phyloP scores from a whole-genome alignment of 176 grass and related monocot species.

The Carex littledalei region DNA sequence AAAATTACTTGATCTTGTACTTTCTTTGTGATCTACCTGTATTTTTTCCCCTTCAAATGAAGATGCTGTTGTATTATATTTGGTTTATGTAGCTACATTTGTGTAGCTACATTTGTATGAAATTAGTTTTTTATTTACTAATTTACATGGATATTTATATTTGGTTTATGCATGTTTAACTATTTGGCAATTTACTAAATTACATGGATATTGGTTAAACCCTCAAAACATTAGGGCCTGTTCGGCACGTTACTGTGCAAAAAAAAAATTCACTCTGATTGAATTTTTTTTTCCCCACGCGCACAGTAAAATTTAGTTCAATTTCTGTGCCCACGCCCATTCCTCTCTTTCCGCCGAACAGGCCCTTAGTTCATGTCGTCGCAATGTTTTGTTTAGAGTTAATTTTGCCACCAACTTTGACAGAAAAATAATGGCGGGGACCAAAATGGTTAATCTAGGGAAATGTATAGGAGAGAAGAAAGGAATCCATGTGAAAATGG shows the following conservation, averaged over 20 bases:
- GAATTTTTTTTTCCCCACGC: no score
- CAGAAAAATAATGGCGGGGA: neutral
- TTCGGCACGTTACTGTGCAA: no score
- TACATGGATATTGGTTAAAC: neutral
- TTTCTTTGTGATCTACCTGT: neutral
- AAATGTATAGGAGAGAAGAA: neutral
- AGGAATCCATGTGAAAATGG: neutral
- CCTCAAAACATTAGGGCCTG: neutral
- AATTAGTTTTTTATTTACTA: neutral
- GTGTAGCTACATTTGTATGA: neutral
- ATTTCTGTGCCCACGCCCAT: no score
- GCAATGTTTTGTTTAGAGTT: neutral
- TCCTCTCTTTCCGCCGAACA: no score
- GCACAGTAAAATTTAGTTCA: no score
- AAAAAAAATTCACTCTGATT: no score
- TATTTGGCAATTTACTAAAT: neutral
- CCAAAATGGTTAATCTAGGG: no score
- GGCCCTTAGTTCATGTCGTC: neutral
- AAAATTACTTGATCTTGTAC: constrained; percentile 9
- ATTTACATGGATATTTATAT: neutral
- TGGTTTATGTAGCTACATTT: neutral
- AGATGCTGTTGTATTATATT: neutral
- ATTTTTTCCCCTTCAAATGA: neutral
- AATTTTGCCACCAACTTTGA: neutral
- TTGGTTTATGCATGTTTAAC: neutral